Base-by-base conservation (phyloP, 1,139 yeast genomes). In the Candida sanyaensis region DNA sequence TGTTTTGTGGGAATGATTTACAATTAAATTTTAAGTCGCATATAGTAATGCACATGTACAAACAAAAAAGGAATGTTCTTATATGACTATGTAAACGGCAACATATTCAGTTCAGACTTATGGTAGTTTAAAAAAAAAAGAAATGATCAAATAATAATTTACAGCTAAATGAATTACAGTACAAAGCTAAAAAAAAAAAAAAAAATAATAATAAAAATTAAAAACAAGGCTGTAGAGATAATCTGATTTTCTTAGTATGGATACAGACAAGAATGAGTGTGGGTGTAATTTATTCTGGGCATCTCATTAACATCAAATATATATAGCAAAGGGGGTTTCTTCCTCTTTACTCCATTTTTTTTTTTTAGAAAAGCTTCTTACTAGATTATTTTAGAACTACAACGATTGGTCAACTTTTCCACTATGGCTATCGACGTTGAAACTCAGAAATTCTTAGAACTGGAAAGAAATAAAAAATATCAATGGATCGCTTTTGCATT, bases 401-500 rank as follows among this genome's bases (percentile, higher is more conserved):
- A 7, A 21, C 27, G 27, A 34, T 34, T 34, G 26, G 38, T 21
- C n/a, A 34, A 21, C 17, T 24, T 21, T 11, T 21, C 10, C 10
- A 36, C 24, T 17, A 36, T 36, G 21, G 24, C 28, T 26, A 6
- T 36, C 9, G 39, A 36, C 29, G 13, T 24, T 24, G 29, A 6
- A 24, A 5, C 8, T 5, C 66, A 62, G 44, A 75, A 60, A 54
- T 63, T 52, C 49, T 71, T 67, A 26, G 83, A 78, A 54, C 56
- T 44, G 29, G 57, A 62, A 0, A 59, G 80, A 49, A 75, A 69
- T 51, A 57, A 53, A 42, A 63, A 59, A 47, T 75, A 56, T 51
- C 72, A 69, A 45, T 75, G 80, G 75, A 52, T 71, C 21, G 58
- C 67, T 10, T 69, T 69, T 49, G 64, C 62, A 0, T 43, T 70